A percentile compares a stretch with the other conserved stretches of the same genome.
Conservation (phyloP, 768 basidiomycete species). For the Tulasnella sp. region DNA sequence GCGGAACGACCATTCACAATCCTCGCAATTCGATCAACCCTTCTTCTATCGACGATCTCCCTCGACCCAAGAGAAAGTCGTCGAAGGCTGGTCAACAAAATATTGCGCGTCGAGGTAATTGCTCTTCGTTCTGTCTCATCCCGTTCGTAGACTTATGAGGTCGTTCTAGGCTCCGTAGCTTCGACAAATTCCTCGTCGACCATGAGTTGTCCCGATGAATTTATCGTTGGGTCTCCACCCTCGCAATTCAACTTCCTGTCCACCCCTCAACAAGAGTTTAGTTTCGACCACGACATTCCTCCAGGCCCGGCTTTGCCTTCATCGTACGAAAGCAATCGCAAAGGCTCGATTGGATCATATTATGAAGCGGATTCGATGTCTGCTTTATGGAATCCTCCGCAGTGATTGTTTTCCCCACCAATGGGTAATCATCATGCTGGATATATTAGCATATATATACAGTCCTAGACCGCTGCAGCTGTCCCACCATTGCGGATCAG, state of each 20-base stretch:
- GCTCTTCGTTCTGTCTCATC: neutral
- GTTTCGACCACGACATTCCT: neutral
- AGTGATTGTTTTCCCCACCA: no score
- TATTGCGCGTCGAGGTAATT: neutral
- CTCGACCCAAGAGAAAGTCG: neutral
- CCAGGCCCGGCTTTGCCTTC: neutral
- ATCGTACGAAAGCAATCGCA: neutral
- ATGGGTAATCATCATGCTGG: no score
- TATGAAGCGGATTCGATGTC: neutral
- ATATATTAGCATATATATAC: no score
- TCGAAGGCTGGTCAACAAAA: neutral
- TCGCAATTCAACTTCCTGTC: neutral
- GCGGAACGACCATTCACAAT: constrained; percentile 50
- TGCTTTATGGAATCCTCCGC: neutral
- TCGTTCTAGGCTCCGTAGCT: neutral
- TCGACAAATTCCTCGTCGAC: neutral
- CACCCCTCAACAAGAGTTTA: neutral
- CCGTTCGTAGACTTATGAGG: neutral
- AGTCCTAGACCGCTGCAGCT: no score
- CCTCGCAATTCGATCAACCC: constrained; percentile 41
- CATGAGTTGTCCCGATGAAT: neutral
- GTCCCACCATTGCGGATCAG: no score
- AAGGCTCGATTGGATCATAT: no score
- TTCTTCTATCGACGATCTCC: neutral
- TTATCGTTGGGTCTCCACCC: neutral